Percentiles rank a stretch among this genome's conserved stretches.
Conservation (phyloP, 768 basidiomycete genomes). For the Cystobasidium ongulense region DNA sequence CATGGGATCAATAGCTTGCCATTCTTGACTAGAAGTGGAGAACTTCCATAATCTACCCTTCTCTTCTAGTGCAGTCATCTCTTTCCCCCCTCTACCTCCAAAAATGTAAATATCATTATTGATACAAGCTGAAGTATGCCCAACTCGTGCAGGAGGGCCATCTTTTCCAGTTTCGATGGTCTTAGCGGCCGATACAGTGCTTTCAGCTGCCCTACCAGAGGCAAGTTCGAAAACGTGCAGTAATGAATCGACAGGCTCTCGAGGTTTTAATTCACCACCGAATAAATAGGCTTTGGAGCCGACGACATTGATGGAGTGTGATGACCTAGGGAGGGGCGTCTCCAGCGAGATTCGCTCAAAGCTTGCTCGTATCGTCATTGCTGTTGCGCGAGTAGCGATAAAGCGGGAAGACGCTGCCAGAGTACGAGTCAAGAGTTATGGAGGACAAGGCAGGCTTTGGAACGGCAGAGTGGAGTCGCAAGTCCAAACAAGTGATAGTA, state of each 20-base stretch:
- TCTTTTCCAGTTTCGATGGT: slow-evolving; percentile 41
- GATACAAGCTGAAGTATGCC: no score
- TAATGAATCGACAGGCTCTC: slow-evolving; percentile 48
- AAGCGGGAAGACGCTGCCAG: not conserved
- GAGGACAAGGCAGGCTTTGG: no score
- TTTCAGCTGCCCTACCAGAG: not conserved
- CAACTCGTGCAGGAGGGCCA: slow-evolving; percentile 40
- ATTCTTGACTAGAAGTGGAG: no score
- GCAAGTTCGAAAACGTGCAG: slow-evolving; percentile 37
- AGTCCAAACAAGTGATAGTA: no score
- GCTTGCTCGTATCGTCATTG: not conserved
- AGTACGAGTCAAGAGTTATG: not conserved
- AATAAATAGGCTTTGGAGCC: slow-evolving; percentile 46
- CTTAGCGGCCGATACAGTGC: not conserved
- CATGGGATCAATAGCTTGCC: no score
- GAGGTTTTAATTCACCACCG: slow-evolving; percentile 50
- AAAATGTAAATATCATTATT: no score
- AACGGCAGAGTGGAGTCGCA: no score
- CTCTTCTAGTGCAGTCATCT: no score
- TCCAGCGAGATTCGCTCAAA: not conserved
- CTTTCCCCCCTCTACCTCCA: no score
- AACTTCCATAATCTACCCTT: no score
- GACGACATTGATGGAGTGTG: slow-evolving; percentile 47
- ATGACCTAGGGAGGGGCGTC: slow-evolving; percentile 47
- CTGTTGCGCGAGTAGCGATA: not conserved